Base-by-base conservation (phyloP, 176 grass and related monocot genomes). In the Cymbopogon citratus region DNA sequence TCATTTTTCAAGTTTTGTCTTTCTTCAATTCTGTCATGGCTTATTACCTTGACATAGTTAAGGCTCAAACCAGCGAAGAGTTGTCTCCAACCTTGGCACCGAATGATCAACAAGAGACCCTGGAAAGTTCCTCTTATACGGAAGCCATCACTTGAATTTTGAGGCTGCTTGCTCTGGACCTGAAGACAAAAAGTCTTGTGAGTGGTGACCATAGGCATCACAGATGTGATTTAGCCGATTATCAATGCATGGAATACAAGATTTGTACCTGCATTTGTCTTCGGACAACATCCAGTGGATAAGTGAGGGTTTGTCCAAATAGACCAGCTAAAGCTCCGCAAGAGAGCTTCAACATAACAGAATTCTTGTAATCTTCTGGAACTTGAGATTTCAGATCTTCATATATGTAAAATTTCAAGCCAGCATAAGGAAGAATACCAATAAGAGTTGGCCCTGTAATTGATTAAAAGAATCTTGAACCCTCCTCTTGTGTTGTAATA, bases 351-450 rank as follows among this genome's bases (percentile, higher is more conserved):
- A 98, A 59, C 70, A 84, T 26, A 27, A 98, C 92, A 77, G 96
- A 98, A 63, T 81, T 95, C 75, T 93, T 91, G 79, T 98, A 95
- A 82, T 95, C 90, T 49, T 93, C 88, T 70, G 96, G 92, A 81
- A 98, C 89, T 76, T 74, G 84, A 51, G 87, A 91, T 84, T 98
- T 95, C 12, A 95, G 63, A 64, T 95, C 89, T 88, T 98, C 96
- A 27, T 95, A 98, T 82, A 98, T 98, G 80, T 98, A 98, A 75
- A 95, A 95, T 68, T 98, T 95, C 46, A 95, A 85, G 80, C 96
- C 96, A 85, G 96, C 96, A 8, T 98, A 98, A n/a, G 96, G 96
- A 91, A 98, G 92, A 79, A 98, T 95, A 28, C 92, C 96, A 6
- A 98, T 90, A 60, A 98, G 77, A 23, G 90, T 95, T 33, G 96